Conservation (phyloP, 2,329 filamentous ascomycete species). For the Incumbomyces delicatus region DNA sequence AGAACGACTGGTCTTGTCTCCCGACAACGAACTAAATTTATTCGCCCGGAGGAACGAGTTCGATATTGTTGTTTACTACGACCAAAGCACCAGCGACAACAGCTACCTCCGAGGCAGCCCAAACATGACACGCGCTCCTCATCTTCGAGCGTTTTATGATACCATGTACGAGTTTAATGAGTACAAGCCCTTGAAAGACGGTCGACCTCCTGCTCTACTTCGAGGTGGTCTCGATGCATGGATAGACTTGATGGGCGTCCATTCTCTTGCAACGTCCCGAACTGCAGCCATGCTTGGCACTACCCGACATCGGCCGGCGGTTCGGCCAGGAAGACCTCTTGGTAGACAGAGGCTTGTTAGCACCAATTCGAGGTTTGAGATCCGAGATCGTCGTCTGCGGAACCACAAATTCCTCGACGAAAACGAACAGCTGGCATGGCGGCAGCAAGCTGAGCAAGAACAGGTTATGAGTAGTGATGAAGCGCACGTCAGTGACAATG, state of each 20-base stretch:
- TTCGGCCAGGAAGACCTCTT: slow-evolving; percentile 34
- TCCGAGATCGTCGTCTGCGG: slow-evolving; percentile 47
- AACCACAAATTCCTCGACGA: slow-evolving; percentile 63
- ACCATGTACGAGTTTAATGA: slow-evolving; percentile 78
- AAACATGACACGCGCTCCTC: slow-evolving; percentile 38
- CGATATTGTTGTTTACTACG: slow-evolving; percentile 85
- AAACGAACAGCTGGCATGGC: slow-evolving; percentile 73
- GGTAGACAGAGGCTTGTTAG: slow-evolving; percentile 43
- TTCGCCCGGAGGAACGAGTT: slow-evolving; percentile 67
- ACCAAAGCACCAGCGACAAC: slow-evolving; percentile 55
- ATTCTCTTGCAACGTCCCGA: slow-evolving; percentile 50
- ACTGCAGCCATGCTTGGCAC: slow-evolving; percentile 43
- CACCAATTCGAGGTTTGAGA: slow-evolving; percentile 41
- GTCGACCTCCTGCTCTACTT: slow-evolving; percentile 64
- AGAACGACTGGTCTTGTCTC: slow-evolving; percentile 39
- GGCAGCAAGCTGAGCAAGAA: slow-evolving; percentile 63
- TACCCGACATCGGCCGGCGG: slow-evolving; percentile 32
- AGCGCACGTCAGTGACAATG: slow-evolving; percentile 32
- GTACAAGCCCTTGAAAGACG: slow-evolving; percentile 56
- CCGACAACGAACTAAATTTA: slow-evolving; percentile 54
- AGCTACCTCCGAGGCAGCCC: slow-evolving; percentile 44
- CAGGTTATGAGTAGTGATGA: slow-evolving; percentile 40
- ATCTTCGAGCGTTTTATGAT: slow-evolving; percentile 64
- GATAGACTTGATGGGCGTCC: slow-evolving; percentile 67
- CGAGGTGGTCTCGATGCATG: slow-evolving; percentile 78